These are phyloP conservation scores for Microsporum ferrugineum DNA, from an alignment of 2,329 filamentous ascomycete genomes.

Conservation along the genomic window DNA sequence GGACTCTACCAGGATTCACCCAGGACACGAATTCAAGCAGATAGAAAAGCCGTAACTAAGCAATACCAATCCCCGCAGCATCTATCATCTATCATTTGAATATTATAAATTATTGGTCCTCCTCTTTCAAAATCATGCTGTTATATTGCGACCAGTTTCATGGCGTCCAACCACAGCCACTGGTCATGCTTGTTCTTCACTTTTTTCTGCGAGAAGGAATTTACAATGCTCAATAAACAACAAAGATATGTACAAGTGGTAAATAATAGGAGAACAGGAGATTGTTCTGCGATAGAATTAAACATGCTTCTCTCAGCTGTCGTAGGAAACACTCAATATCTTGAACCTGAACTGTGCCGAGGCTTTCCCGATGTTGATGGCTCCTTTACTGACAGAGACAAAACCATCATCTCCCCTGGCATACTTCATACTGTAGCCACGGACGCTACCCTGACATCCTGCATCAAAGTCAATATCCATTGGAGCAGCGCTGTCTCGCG, in stretches of 20 bases:
- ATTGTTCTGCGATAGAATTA: too few species aligned
- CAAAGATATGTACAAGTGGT: too few species aligned
- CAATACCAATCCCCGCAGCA: too few species aligned
- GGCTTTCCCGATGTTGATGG: constrained; percentile 6
- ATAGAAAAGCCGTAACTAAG: constrained; percentile 4
- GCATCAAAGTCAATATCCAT: constrained; percentile 11
- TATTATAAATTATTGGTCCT: too few species aligned
- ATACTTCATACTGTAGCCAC: constrained; percentile 11
- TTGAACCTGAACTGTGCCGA: constrained; percentile 8
- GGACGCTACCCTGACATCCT: neutral
- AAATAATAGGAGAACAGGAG: too few species aligned
- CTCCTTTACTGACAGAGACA: constrained; percentile 5
- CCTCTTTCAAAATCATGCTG: too few species aligned
- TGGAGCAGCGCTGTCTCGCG: constrained; percentile 7
- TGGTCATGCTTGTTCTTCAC: too few species aligned
- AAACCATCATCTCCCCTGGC: neutral
- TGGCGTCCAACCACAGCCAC: too few species aligned
- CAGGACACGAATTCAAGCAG: neutral
- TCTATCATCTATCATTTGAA: too few species aligned
- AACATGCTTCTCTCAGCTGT: neutral
- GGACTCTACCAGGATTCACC: neutral
- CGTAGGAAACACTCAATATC: constrained; percentile 15
- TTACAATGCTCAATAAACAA: too few species aligned
- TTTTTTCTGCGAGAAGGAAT: too few species aligned
- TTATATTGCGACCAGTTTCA: too few species aligned